These are phyloP conservation scores for Dovyalis caffra DNA, from an alignment of 345 rosid species.

Conservation along the genomic window DNA sequence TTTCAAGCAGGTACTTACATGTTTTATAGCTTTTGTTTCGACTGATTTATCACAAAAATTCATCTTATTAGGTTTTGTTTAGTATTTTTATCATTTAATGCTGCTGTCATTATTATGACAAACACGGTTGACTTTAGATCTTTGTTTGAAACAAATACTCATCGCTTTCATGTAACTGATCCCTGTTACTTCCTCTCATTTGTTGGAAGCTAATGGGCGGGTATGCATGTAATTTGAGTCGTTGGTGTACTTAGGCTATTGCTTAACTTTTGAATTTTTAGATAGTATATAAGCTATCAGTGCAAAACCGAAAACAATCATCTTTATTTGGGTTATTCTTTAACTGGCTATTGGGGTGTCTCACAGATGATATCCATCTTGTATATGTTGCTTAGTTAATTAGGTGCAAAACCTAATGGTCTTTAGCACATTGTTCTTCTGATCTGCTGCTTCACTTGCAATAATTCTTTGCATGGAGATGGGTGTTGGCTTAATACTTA, in stretches of 20 bases:
- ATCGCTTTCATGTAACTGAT: not conserved
- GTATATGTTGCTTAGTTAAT: not conserved
- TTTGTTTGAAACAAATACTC: not conserved
- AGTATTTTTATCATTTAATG: not conserved
- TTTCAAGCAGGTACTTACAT: conserved; percentile 52
- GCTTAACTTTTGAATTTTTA: not conserved
- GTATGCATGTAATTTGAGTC: not conserved
- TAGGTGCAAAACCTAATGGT: not conserved
- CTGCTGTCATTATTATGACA: not conserved
- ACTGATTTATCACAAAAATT: not conserved
- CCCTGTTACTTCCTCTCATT: not conserved
- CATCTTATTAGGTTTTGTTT: not conserved
- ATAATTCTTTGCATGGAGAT: not conserved
- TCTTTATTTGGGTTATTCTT: not conserved
- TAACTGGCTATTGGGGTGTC: not conserved
- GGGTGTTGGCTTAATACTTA: not conserved
- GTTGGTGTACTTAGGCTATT: not conserved
- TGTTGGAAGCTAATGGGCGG: not conserved
- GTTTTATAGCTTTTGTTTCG: not conserved
- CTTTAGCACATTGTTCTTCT: not conserved
- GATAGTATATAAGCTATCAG: not conserved
- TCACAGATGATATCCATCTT: not conserved
- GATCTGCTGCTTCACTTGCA: not conserved
- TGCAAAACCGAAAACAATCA: not conserved
- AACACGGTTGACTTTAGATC: not conserved